These are phyloP conservation scores for Phytophthora europaea DNA, from an alignment of 352 stramenopile species.

Conservation along the genomic window DNA sequence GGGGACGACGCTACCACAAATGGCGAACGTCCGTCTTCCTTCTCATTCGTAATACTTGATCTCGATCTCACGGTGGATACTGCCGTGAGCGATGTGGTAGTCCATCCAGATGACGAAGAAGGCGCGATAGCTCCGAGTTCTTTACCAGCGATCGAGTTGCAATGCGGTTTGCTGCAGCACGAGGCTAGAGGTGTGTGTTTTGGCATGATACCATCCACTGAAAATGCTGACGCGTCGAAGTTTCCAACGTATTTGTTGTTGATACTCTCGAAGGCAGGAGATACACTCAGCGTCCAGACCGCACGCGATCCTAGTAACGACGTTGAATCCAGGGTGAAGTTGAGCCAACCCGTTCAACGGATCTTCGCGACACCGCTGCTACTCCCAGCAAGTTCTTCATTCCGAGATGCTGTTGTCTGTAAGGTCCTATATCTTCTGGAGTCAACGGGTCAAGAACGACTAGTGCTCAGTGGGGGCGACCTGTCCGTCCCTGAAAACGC, in stretches of 20 bases:
- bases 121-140: constrained; percentile 7
- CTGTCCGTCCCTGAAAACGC: constrained; percentile 44
- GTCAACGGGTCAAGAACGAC: constrained; percentile 26
- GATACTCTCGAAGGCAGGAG: constrained; percentile 61
- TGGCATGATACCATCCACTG: constrained; percentile 28
- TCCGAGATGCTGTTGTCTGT: constrained; percentile 39
- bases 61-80: constrained; percentile 24
- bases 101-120: constrained; percentile 40
- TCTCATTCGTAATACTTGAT: constrained; percentile 65
- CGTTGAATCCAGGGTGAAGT: constrained; percentile 34
- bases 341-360: constrained; percentile 51
- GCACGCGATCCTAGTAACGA: constrained; percentile 50
- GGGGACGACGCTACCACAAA: constrained; percentile 26
- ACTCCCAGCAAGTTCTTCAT: constrained; percentile 42
- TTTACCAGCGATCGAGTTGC: constrained; percentile 39
- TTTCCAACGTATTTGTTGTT: constrained; percentile 49
- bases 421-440: constrained; percentile 60
- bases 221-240: constrained; percentile 21
- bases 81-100: constrained; percentile 16
- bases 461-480: constrained; percentile 66
- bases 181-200: constrained; percentile 76
- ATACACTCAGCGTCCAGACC: constrained; percentile 59
- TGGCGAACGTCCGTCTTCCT: constrained; percentile 5
- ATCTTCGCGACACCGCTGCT: constrained; percentile 66
- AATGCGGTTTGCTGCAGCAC: constrained; percentile 39